Conservation (phyloP, 2,329 filamentous ascomycete genomes). For the Cladobotryum protrusum region DNA sequence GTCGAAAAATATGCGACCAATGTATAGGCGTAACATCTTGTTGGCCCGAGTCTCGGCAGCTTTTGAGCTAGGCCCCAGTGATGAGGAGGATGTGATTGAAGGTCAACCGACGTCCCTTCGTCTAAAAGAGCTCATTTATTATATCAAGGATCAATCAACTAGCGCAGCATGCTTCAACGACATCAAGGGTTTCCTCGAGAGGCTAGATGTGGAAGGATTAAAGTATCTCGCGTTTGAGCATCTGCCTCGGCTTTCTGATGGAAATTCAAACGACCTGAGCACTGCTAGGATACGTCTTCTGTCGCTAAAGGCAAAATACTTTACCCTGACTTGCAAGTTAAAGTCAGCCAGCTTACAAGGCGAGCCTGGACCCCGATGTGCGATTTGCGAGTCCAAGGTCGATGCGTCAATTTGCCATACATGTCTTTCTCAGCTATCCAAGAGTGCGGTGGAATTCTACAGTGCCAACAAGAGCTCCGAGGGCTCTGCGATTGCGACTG, state of each 20-base stretch:
- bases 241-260: conserved; percentile 25
- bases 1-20: conserved; percentile 26
- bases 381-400: conserved; percentile 18
- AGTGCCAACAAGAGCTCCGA: conserved; percentile 5
- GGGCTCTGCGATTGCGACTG: conserved; percentile 4
- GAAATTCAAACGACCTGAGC: conserved; percentile 18
- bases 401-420: conserved; percentile 14
- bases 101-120: conserved; percentile 24
- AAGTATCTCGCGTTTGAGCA: conserved; percentile 34
- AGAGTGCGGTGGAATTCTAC: conserved; percentile 18
- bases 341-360: conserved; percentile 16
- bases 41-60: conserved; percentile 33
- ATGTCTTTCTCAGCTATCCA: conserved; percentile 20
- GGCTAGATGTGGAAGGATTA: conserved; percentile 35
- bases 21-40: conserved; percentile 34
- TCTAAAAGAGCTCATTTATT: conserved; percentile 29
- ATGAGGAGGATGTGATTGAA: conserved; percentile 24
- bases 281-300: conserved; percentile 28
- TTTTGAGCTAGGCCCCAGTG: conserved; percentile 27
- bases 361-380: conserved; percentile 18
- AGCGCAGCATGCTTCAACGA: conserved; percentile 42
- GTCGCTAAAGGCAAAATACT: conserved; percentile 38
- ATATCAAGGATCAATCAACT: conserved; percentile 30
- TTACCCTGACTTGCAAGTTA: conserved; percentile 33
- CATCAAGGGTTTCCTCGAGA: conserved; percentile 38